Conservation (phyloP, 202 grass and related monocot genomes). For the Digitaria exilis region DNA sequence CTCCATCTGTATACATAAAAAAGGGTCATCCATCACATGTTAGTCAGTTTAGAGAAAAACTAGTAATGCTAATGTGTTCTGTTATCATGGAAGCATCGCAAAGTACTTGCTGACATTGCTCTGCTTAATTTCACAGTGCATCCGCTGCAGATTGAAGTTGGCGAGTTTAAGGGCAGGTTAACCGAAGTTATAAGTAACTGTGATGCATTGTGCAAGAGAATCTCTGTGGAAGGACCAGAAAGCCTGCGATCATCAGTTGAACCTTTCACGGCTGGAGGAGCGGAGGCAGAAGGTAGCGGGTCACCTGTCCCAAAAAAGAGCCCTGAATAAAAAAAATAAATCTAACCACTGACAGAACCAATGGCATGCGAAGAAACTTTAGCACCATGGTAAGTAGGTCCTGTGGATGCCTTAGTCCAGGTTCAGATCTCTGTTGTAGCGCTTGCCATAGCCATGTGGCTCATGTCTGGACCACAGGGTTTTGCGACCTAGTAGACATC, state of each 20-base stretch:
- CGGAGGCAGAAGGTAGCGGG: constrained; percentile 31
- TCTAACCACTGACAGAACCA: background rate
- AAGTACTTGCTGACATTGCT: constrained; percentile 21
- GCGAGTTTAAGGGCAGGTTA: constrained; percentile 85
- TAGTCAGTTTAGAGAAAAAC: background rate
- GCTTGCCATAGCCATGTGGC: background rate
- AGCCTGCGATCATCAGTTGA: constrained; percentile 48
- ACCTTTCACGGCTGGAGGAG: constrained; percentile 41
- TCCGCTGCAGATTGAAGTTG: constrained; percentile 87
- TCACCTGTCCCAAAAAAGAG: constrained; percentile 41
- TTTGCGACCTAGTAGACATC: background rate
- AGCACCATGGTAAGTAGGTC: background rate
- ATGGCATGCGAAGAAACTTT: background rate
- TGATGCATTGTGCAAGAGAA: constrained; percentile 82
- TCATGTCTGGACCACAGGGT: background rate
- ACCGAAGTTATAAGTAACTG: constrained; percentile 93
- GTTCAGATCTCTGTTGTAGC: constrained; percentile 3
- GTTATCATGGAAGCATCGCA: background rate
- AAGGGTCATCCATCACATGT: background rate
- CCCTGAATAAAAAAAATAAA: constrained; percentile 20
- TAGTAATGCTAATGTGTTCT: background rate
- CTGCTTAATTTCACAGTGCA: constrained; percentile 51
- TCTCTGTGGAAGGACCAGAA: constrained; percentile 65
- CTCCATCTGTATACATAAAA: background rate
- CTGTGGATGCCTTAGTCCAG: background rate